phyloP scores from a whole-genome alignment of 352 stramenopile species.

The Lagenidium sp. region DNA sequence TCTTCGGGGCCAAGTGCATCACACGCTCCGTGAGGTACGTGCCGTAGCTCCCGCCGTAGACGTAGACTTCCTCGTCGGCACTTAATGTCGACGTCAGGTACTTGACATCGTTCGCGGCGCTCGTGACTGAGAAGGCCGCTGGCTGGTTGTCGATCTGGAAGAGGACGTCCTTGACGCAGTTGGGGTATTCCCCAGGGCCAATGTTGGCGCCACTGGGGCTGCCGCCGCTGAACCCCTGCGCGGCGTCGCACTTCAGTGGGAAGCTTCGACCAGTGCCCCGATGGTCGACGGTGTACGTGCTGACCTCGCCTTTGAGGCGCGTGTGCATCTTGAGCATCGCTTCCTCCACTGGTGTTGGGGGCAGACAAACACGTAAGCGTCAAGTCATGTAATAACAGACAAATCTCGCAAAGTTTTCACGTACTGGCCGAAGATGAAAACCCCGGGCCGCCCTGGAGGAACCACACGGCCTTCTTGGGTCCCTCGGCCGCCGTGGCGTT shows the following conservation, averaged over 20 bases:
- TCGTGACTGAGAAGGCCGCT: constrained; percentile 9
- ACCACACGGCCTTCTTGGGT: too few species aligned
- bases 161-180: constrained; percentile 15
- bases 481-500: too few species aligned
- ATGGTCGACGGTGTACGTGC: constrained; percentile 23
- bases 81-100: constrained; percentile 11
- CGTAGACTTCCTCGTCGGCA: constrained; percentile 7
- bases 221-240: constrained; percentile 9
- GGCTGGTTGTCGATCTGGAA: constrained; percentile 14
- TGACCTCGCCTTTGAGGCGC: constrained; percentile 7
- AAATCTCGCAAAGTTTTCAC: too few species aligned
- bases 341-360: too few species aligned
- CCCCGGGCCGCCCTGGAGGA: too few species aligned
- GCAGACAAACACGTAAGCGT: too few species aligned
- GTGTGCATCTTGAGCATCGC: constrained; percentile 7
- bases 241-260: constrained; percentile 14
- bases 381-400: too few species aligned
- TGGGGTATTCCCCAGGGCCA: constrained; percentile 7
- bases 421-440: too few species aligned
- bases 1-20: constrained; percentile 11
- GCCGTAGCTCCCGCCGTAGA: constrained; percentile 19
- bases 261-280: constrained; percentile 20
- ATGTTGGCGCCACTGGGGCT: constrained; percentile 5
- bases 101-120: constrained; percentile 12
- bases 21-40: constrained; percentile 17